phyloP scores from a whole-genome alignment of 2,329 filamentous ascomycete genomes.

The Cryphonectria japonica region DNA sequence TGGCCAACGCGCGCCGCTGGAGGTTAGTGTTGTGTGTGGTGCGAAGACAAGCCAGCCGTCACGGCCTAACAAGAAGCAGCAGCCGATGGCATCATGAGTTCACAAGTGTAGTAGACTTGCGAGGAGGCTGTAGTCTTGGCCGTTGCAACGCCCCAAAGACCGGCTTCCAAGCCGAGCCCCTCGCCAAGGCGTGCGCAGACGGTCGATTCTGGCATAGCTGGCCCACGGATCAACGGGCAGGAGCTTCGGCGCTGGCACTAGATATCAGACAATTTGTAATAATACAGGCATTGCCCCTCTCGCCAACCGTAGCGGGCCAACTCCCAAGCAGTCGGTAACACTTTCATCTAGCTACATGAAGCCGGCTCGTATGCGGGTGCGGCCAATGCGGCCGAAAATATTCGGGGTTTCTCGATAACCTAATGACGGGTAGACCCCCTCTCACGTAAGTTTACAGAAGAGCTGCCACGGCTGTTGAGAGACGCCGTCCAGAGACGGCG shows the following conservation, averaged over 20 bases:
- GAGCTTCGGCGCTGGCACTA: conserved; percentile 21
- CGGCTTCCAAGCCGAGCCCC: neutral
- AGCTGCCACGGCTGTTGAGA: conserved; percentile 1
- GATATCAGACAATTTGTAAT: conserved; percentile 6
- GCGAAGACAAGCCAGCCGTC: neutral
- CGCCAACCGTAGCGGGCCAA: neutral
- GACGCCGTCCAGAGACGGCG: neutral
- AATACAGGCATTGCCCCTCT: neutral
- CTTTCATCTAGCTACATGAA: neutral
- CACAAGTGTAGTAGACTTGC: neutral
- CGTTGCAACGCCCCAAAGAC: neutral
- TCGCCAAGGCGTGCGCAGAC: neutral
- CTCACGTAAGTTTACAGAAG: neutral
- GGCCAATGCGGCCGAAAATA: conserved; percentile 24
- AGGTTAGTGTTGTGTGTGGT: neutral
- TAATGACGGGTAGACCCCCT: conserved; percentile 13
- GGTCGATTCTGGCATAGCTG: conserved; percentile 20
- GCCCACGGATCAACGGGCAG: conserved; percentile 6
- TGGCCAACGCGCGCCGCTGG: no score
- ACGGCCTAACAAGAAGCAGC: neutral
- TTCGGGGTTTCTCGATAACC: conserved; percentile 12
- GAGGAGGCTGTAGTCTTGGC: neutral
- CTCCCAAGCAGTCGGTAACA: neutral
- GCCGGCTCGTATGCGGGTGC: conserved; percentile 23
- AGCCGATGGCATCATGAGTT: neutral